phyloP scores from a whole-genome alignment of 179 eudicot genomes.

The Nepenthes alata region DNA sequence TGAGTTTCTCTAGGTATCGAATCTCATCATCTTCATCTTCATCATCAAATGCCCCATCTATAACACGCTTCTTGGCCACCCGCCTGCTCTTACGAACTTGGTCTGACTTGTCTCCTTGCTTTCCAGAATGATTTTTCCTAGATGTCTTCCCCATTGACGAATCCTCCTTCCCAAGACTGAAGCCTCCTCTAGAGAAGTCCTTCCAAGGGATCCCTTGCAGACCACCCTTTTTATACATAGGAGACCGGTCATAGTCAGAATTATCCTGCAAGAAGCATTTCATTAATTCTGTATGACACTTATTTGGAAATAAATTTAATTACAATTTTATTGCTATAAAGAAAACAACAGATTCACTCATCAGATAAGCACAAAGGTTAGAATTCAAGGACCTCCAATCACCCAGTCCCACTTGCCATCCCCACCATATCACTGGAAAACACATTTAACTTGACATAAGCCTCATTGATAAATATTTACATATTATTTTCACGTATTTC shows the following conservation, averaged over 20 bases:
- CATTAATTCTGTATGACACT: conserved; percentile 8
- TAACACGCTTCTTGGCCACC: conserved; percentile 55
- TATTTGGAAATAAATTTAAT: neutral
- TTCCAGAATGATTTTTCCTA: conserved; percentile 26
- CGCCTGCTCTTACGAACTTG: conserved; percentile 58
- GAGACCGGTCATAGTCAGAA: conserved; percentile 31
- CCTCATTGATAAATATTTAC: no score
- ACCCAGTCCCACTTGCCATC: no score
- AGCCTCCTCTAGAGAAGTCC: conserved; percentile 50
- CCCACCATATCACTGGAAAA: no score
- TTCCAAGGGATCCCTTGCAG: conserved; percentile 75
- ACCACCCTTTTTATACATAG: conserved; percentile 32
- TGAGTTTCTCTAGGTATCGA: conserved; percentile 76
- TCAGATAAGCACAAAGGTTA: no score
- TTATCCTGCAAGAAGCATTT: conserved; percentile 28
- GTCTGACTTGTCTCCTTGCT: conserved; percentile 45
- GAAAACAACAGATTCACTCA: no score
- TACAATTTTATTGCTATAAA: no score
- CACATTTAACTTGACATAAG: no score
- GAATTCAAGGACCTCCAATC: no score
- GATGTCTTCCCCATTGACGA: conserved; percentile 27
- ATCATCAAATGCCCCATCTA: conserved; percentile 56
- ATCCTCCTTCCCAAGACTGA: conserved; percentile 48
- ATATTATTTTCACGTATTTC: no score
- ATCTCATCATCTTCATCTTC: conserved; percentile 87